phyloP scores from a whole-genome alignment of 306 rosid species.

The Acacia crassicarpa region DNA sequence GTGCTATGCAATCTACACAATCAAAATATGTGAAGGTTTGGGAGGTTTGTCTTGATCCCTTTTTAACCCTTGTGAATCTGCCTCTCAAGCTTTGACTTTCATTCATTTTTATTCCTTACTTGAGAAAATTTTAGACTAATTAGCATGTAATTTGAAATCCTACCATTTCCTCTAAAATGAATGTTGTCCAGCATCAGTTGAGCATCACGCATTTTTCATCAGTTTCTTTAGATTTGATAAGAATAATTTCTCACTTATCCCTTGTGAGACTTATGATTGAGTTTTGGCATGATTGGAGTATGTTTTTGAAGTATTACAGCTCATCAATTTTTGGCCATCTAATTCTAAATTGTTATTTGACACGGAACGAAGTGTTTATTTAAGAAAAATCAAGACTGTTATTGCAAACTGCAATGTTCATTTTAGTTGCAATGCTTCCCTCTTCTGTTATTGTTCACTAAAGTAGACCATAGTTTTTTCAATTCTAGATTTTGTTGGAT shows the following conservation, averaged over 20 bases:
- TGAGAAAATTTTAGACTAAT: conserved; percentile 2
- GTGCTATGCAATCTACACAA: conserved; percentile 65
- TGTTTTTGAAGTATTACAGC: neutral
- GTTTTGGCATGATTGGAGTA: neutral
- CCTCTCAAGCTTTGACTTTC: conserved; percentile 13
- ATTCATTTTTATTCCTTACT: neutral
- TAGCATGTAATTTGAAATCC: neutral
- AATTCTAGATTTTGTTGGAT: conserved; percentile 6
- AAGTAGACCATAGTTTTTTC: neutral
- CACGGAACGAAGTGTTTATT: neutral
- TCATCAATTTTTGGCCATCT: neutral
- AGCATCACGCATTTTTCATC: neutral
- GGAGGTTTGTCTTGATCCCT: conserved; percentile 68
- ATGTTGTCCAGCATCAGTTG: neutral
- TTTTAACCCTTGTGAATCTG: conserved; percentile 1
- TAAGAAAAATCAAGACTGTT: conserved; percentile 14
- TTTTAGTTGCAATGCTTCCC: neutral
- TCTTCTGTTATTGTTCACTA: conserved; percentile 17
- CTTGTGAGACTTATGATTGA: neutral
- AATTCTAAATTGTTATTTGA: neutral
- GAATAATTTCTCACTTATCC: neutral
- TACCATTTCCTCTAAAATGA: neutral
- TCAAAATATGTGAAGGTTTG: conserved; percentile 95
- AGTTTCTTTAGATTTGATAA: neutral
- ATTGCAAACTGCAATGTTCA: conserved; percentile 9